phyloP scores from a whole-genome alignment of 805 yeast species.

The Candida alai region DNA sequence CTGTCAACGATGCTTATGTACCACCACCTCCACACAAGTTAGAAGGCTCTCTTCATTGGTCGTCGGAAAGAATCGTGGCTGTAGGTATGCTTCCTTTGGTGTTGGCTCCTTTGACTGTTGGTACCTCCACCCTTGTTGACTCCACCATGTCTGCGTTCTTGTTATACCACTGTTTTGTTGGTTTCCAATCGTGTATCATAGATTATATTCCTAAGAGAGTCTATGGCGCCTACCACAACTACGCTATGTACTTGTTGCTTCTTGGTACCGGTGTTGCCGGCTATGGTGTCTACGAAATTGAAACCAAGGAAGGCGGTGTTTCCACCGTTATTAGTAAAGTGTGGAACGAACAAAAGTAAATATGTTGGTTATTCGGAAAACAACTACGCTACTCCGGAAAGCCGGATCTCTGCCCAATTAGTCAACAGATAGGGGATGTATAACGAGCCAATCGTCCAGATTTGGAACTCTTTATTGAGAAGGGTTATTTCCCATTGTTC shows the following conservation, averaged over 20 bases:
- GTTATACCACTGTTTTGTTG: slow-evolving; percentile 63
- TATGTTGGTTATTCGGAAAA: too few relatives aligned
- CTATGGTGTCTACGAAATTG: slow-evolving; percentile 70
- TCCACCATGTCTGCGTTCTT: slow-evolving; percentile 51
- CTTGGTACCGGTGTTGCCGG: slow-evolving; percentile 62
- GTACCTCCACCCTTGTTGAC: slow-evolving; percentile 51
- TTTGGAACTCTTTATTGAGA: too few relatives aligned
- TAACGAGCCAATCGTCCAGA: too few relatives aligned
- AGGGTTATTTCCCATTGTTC: too few relatives aligned
- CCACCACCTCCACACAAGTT: slow-evolving; percentile 51
- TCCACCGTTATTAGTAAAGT: slow-evolving; percentile 42
- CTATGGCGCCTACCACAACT: slow-evolving; percentile 59
- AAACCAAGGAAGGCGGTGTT: slow-evolving; percentile 64
- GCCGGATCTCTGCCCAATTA: too few relatives aligned
- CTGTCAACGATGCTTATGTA: slow-evolving; percentile 68
- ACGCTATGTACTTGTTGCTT: slow-evolving; percentile 56
- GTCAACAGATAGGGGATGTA: too few relatives aligned
- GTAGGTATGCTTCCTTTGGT: slow-evolving; percentile 61
- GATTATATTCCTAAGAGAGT: slow-evolving; percentile 78
- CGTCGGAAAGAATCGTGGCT: slow-evolving; percentile 60
- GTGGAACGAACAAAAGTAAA: slow-evolving; percentile 32
- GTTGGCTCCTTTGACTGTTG: slow-evolving; percentile 56
- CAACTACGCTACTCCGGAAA: too few relatives aligned
- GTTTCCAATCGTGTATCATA: slow-evolving; percentile 72
- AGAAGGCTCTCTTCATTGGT: slow-evolving; percentile 76